These are phyloP conservation scores for Aureobasidium sp. DNA, from an alignment of 2,329 filamentous ascomycete genomes.

Conservation along the genomic window DNA sequence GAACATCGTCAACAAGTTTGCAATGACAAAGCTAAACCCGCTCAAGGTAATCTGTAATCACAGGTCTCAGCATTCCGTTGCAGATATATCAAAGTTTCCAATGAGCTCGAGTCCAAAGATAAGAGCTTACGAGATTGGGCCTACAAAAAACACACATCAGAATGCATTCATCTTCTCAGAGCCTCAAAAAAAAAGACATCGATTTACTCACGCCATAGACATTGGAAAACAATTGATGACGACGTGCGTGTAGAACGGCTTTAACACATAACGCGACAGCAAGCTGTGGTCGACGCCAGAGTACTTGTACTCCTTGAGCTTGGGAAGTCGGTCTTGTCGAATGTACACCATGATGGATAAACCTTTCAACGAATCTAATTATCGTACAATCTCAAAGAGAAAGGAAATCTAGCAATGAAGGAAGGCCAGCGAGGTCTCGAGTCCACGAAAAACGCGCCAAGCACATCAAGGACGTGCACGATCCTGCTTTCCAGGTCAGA, in stretches of 20 bases:
- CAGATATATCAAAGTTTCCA: background rate
- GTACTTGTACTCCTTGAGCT: slow-evolving; percentile 93
- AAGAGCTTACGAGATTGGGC: slow-evolving; percentile 14
- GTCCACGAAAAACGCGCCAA: slow-evolving; percentile 6
- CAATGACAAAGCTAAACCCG: slow-evolving; percentile 81
- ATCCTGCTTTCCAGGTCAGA: slow-evolving; percentile 2
- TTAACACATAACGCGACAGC: slow-evolving; percentile 84
- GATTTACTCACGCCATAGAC: slow-evolving; percentile 68
- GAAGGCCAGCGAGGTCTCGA: background rate
- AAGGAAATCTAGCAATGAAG: background rate
- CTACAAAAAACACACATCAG: background rate
- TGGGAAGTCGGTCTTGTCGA: slow-evolving; percentile 78
- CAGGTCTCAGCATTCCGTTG: slow-evolving; percentile 11
- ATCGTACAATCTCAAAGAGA: background rate
- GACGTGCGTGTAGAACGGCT: slow-evolving; percentile 93
- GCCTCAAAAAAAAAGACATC: background rate
- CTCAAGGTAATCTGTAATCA: slow-evolving; percentile 65
- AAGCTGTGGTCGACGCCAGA: slow-evolving; percentile 77
- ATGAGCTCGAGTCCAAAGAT: background rate
- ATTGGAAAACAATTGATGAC: slow-evolving; percentile 93
- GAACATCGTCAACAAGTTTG: slow-evolving; percentile 82
- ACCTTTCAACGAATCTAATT: background rate
- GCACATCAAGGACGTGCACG: slow-evolving; percentile 1
- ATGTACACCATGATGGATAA: slow-evolving; percentile 75
- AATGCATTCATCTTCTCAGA: background rate